These are phyloP conservation scores for Talinum fruticosum DNA, from an alignment of 148 eudicot genomes.

Conservation along the genomic window DNA sequence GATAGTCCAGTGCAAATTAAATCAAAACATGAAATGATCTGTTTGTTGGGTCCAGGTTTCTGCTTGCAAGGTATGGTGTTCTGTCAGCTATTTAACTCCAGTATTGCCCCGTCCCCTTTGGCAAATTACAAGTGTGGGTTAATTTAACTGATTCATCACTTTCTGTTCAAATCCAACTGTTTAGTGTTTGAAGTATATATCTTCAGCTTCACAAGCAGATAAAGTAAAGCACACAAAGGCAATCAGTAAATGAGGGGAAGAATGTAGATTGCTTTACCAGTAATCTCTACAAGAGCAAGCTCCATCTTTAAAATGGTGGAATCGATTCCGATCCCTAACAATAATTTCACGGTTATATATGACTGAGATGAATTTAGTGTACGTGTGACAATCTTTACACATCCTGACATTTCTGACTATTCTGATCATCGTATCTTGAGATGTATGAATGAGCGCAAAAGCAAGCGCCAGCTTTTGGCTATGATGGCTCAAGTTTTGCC, in stretches of 20 bases:
- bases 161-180: not conserved
- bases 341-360: slow-evolving; percentile 41
- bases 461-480: slow-evolving; percentile 69
- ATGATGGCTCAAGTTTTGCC: slow-evolving; percentile 47
- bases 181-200: not conserved
- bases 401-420: slow-evolving; percentile 65
- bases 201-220: not conserved
- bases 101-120: too few species aligned
- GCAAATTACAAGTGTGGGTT: too few species aligned
- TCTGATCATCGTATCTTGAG: slow-evolving; percentile 37
- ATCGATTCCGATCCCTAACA: slow-evolving; percentile 60
- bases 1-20: too few species aligned
- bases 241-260: not conserved
- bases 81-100: too few species aligned
- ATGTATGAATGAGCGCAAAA: slow-evolving; percentile 45
- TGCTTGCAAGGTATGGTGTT: too few species aligned
- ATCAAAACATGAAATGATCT: too few species aligned
- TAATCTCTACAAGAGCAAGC: slow-evolving; percentile 63
- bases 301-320: slow-evolving; percentile 65
- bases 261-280: slow-evolving; percentile 33
- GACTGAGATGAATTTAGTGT: slow-evolving; percentile 52
- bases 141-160: not conserved
- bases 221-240: not conserved
- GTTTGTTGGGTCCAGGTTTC: too few species aligned
- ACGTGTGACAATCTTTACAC: slow-evolving; percentile 66